Evolutionary conservation across 306 rosid genomes (phyloP), one percentile per base, ranked within the genome.

Genomic region (Acmispon strigosus): DNA sequence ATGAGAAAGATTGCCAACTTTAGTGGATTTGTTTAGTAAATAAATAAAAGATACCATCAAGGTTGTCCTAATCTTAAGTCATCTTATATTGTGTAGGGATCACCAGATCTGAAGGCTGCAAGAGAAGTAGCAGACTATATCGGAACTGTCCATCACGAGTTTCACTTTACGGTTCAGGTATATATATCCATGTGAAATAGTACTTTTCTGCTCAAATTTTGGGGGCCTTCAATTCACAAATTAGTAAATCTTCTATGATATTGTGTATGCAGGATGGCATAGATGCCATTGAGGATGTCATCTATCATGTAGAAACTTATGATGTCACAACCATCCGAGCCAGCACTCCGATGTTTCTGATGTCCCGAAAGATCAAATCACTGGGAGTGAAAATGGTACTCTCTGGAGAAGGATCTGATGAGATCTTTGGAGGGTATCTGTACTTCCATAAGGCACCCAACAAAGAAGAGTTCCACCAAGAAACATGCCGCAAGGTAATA

Each of bases 381-480:
- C 78, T 95, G 3, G 99, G 99, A 45, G 99, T 95, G 36, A 95
- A 95, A 80, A 82, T 84, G 99, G 97, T 95, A 36, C 83, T 95
- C 48, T 91, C 99, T 42, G 99, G 99, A 41, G 99, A 95, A 86
- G 99, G 99, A 2, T 85, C 99, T 4, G 99, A 95, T 79, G 97
- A 95, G 81, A 86, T 95, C 32, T 91, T 95, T 63, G 99, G 96
- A 2, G 99, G 99, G 59, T 95, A 95, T 49, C 59, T 95, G 22
- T 95, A 95, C 86, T 95, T 91, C 88, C 99, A 95, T 73, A 95
- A 95, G 80, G 99, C 99, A 67, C 99, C 99, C 22, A 84, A 95
- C 87, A 89, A 89, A 88, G 95, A 95, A 76, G 99, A 95, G 79
- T 84, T 95, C 65, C 99, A 95, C 82, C 68, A 52, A 6, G 99